Conservation (phyloP, 179 eudicot species). For the Corrigiola litoralis region DNA sequence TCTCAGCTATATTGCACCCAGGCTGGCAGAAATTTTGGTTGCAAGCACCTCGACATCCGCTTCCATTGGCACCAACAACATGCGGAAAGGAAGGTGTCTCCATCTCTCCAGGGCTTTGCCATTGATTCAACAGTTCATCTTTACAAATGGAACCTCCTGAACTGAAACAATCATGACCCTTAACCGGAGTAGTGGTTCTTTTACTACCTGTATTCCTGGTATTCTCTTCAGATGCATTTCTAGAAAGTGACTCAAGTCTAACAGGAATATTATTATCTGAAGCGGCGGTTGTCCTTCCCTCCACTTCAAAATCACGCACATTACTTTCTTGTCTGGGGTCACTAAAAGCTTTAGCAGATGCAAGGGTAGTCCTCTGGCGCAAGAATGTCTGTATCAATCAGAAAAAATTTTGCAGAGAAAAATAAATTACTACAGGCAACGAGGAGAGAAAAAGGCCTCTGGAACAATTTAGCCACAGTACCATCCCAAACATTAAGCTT, state of each 20-base stretch:
- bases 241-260: neutral
- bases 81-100: neutral
- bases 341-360: constrained; percentile 31
- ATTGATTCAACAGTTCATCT: constrained; percentile 1
- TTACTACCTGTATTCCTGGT: neutral
- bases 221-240: constrained; percentile 3
- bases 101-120: neutral
- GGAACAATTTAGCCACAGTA: too few relatives aligned
- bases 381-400: constrained; percentile 57
- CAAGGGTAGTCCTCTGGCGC: constrained; percentile 69
- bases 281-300: constrained; percentile 9
- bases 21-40: constrained; percentile 19
- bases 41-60: constrained; percentile 20
- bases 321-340: constrained; percentile 27
- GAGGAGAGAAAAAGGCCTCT: too few relatives aligned
- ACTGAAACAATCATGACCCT: constrained; percentile 11
- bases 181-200: constrained; percentile 3
- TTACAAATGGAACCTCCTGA: constrained; percentile 4
- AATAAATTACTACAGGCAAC: too few relatives aligned
- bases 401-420: constrained; percentile 10
- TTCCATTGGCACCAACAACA: constrained; percentile 11
- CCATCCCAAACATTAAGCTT: too few relatives aligned
- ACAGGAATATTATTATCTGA: constrained; percentile 9
- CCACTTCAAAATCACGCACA: constrained; percentile 19
- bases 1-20: constrained; percentile 13